phyloP scores from a whole-genome alignment of 2,329 filamentous ascomycete species.

The Clathrospora elynae region DNA sequence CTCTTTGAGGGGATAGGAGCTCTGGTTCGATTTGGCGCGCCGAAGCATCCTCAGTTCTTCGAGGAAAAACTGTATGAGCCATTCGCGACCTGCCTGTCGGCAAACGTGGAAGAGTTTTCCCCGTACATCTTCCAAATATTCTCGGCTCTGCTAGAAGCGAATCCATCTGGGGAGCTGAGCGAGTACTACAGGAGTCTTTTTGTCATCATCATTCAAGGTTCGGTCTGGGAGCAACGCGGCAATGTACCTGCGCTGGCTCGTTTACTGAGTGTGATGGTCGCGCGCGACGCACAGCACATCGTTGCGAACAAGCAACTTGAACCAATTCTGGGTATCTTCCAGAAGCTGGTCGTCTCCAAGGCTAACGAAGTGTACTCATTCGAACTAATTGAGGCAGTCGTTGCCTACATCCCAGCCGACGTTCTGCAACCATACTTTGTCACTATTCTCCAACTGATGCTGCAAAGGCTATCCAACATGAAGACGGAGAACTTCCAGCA shows the following conservation, averaged over 20 bases:
- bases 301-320: constrained; percentile 80
- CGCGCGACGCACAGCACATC: constrained; percentile 74
- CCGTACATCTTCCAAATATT: constrained; percentile 97
- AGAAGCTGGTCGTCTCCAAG: constrained; percentile 81
- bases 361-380: constrained; percentile 85
- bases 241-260: constrained; percentile 91
- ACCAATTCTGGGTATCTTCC: constrained; percentile 91
- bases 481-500: constrained; percentile 84
- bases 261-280: constrained; percentile 81
- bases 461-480: constrained; percentile 71
- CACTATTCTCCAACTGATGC: constrained; percentile 79
- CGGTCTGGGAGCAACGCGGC: constrained; percentile 87
- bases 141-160: constrained; percentile 85
- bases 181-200: constrained; percentile 81
- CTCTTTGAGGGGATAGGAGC: constrained; percentile 95
- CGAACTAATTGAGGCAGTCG: constrained; percentile 82
- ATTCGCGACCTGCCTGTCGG: constrained; percentile 77
- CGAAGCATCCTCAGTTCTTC: constrained; percentile 70
- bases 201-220: constrained; percentile 75
- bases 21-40: constrained; percentile 77
- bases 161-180: constrained; percentile 77
- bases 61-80: constrained; percentile 82
- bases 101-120: constrained; percentile 90
- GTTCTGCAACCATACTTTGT: constrained; percentile 78
- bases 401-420: constrained; percentile 73